Evolutionary conservation across 176 grass and related monocot species (phyloP).

Genomic region (Cenchrus americanus): DNA sequence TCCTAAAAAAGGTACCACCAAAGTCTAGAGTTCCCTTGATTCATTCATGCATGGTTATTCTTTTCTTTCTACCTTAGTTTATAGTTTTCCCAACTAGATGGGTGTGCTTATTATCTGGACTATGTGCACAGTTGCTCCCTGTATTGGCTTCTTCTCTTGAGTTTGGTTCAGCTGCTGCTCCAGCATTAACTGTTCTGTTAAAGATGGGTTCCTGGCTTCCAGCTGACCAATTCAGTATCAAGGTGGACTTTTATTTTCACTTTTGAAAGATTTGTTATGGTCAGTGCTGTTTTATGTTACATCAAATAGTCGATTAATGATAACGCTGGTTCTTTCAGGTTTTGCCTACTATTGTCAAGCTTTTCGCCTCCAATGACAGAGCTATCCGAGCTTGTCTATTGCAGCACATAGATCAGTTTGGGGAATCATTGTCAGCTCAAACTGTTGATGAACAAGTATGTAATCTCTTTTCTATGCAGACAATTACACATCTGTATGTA

Average conservation of each 20-base stretch:
- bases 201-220: constrained; percentile 99
- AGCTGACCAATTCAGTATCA: constrained; percentile 80
- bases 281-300: constrained; percentile 1
- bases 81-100: constrained; percentile 15
- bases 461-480: constrained; percentile 21
- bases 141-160: constrained; percentile 89
- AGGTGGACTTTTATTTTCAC: constrained; percentile 53
- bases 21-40: constrained; percentile 27
- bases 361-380: constrained; percentile 93
- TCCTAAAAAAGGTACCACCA: constrained; percentile 84
- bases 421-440: constrained; percentile 84
- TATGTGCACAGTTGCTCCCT: constrained; percentile 77
- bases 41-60: constrained; percentile 1
- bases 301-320: constrained; percentile 17
- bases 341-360: constrained; percentile 97
- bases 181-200: constrained; percentile 89
- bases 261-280: constrained; percentile 16
- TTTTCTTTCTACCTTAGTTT: constrained; percentile 16
- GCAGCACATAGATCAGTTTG: constrained; percentile 99
- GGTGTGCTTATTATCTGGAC: constrained; percentile 23
- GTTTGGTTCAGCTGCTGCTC: constrained; percentile 98
- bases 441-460: constrained; percentile 99
- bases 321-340: constrained; percentile 58
- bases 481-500: background rate
- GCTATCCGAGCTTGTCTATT: constrained; percentile 96